Evolutionary conservation across 306 rosid species (phyloP).

Genomic region (Abrus precatorius): DNA sequence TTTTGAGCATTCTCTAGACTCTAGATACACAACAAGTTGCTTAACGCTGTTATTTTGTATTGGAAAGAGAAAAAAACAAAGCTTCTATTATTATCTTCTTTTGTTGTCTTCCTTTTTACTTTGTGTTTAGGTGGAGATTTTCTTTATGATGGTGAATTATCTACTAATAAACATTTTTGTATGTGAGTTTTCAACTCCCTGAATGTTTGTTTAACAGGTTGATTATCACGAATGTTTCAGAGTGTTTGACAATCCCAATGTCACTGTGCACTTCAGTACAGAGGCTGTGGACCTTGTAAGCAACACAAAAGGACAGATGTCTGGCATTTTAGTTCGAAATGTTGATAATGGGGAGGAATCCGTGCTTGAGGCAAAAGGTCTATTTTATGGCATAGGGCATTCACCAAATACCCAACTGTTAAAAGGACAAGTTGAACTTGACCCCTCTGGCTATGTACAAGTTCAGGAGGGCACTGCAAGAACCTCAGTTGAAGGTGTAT

Average conservation of each 20-base stretch:
- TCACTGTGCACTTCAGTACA: constrained; percentile 90
- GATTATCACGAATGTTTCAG: constrained; percentile 99
- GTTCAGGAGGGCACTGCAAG: constrained; percentile 81
- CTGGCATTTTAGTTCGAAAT: constrained; percentile 81
- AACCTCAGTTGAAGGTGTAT: constrained; percentile 90
- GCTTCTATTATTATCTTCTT: not conserved
- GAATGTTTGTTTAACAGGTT: constrained; percentile 99
- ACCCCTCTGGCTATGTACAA: constrained; percentile 72
- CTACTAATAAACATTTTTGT: constrained; percentile 67
- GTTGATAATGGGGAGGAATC: constrained; percentile 75
- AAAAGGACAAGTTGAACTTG: constrained; percentile 89
- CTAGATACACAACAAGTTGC: constrained; percentile 9
- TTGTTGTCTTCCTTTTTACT: constrained; percentile 32
- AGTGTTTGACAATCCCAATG: constrained; percentile 91
- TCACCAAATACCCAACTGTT: constrained; percentile 85
- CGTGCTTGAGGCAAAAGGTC: constrained; percentile 86
- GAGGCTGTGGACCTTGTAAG: constrained; percentile 91
- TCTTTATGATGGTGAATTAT: constrained; percentile 54
- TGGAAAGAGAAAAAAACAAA: not conserved
- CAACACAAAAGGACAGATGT: constrained; percentile 91
- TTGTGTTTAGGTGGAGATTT: constrained; percentile 9
- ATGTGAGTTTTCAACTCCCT: constrained; percentile 93
- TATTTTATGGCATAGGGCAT: constrained; percentile 97
- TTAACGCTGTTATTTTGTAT: not conserved
- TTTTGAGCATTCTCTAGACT: constrained; percentile 34